These are phyloP conservation scores for Sporothrix luriei DNA, from an alignment of 2,329 filamentous ascomycete genomes.

Conservation along the genomic window DNA sequence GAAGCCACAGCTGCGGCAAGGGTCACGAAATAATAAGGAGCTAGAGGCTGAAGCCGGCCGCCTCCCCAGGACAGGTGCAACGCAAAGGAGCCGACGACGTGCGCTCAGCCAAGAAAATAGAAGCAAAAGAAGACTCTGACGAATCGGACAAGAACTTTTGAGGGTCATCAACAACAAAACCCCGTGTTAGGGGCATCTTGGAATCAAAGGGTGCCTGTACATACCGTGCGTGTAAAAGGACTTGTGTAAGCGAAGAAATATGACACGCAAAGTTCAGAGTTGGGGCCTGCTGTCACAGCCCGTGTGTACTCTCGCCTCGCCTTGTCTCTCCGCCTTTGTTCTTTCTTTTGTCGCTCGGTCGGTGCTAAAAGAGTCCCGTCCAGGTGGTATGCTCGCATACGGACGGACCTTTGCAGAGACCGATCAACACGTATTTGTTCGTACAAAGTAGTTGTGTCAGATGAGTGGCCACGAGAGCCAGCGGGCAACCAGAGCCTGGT, in stretches of 20 bases:
- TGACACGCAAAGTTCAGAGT: slow-evolving; percentile 1
- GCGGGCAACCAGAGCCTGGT: slow-evolving; percentile 1
- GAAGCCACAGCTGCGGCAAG: not conserved
- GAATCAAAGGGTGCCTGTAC: not conserved
- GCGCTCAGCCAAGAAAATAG: slow-evolving; percentile 8
- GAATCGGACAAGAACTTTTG: not conserved
- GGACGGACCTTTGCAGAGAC: not conserved
- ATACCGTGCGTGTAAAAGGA: not conserved
- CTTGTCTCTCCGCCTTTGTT: slow-evolving; percentile 3
- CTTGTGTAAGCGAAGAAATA: not conserved
- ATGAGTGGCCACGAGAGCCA: not conserved
- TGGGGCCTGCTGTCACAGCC: not conserved
- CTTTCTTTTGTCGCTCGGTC: not conserved
- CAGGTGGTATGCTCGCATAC: not conserved
- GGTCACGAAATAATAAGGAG: not conserved
- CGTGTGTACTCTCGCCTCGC: slow-evolving; percentile 9
- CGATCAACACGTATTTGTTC: not conserved
- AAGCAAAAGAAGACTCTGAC: not conserved
- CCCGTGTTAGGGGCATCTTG: not conserved
- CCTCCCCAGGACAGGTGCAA: slow-evolving; percentile 11
- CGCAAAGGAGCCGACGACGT: not conserved
- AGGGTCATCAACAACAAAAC: too few relatives aligned
- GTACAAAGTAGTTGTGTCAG: not conserved
- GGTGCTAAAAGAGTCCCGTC: not conserved
- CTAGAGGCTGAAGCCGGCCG: slow-evolving; percentile 1